These are phyloP conservation scores for Aegle marmelos DNA, from an alignment of 345 rosid species.

Conservation along the genomic window DNA sequence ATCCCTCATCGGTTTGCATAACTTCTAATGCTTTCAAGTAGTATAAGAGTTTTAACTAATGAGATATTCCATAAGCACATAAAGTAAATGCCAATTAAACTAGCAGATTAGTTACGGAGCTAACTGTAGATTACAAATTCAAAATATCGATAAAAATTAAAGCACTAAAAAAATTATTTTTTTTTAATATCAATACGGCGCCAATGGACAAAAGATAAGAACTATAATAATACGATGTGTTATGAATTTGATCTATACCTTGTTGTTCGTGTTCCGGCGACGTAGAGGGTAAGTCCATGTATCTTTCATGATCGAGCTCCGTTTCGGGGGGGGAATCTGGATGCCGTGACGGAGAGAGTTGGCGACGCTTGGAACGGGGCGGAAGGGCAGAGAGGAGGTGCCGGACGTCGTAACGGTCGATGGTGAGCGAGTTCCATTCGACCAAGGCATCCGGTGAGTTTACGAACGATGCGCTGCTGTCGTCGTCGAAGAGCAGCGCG, in stretches of 20 bases:
- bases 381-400: slow-evolving; percentile 91
- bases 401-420: slow-evolving; percentile 97
- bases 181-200: not conserved
- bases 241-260: slow-evolving; percentile 32
- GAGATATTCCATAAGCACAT: too few relatives aligned
- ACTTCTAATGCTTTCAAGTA: too few relatives aligned
- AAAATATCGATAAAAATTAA: not conserved
- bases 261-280: slow-evolving; percentile 35
- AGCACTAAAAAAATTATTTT: not conserved
- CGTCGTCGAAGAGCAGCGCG: slow-evolving; percentile 94
- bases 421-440: slow-evolving; percentile 84
- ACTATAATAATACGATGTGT: not conserved
- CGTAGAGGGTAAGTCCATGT: slow-evolving; percentile 55
- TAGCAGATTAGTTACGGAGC: not conserved
- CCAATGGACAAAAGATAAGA: not conserved
- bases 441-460: slow-evolving; percentile 82
- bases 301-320: slow-evolving; percentile 79
- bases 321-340: slow-evolving; percentile 38
- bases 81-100: not conserved
- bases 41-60: not conserved
- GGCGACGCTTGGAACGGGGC: slow-evolving; percentile 56
- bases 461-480: slow-evolving; percentile 71
- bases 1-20: not conserved
- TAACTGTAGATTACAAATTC: not conserved
- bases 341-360: slow-evolving; percentile 17